Base-by-base conservation (phyloP, 202 grass and related monocot species). In the Elaeis oleifera region DNA sequence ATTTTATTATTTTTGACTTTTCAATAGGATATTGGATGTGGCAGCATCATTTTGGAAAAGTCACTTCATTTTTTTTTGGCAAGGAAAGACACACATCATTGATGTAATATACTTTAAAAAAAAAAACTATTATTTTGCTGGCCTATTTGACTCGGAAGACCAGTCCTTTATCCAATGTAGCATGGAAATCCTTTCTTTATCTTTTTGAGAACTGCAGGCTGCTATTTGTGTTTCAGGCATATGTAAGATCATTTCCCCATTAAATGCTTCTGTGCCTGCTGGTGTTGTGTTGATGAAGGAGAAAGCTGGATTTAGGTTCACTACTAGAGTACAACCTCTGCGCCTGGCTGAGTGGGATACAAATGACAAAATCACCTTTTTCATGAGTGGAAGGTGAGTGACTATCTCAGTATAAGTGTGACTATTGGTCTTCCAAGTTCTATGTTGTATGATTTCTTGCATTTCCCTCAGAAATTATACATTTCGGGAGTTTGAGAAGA, bases 201-300 rank as follows among this genome's bases (percentile, higher is more conserved):
- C 29, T 32, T 32, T 32, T 6, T 32, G 29, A 32, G 29, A 32
- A 32, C 29, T 32, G 29, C 29, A 32, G 29, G 6, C 7, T 64
- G 39, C 39, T 16, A 26, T 24, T 24, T 24, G 16, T 51, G 4
- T 67, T 67, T 67, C 50, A 67, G 64, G 50, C 28, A 67, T 67
- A 67, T 67, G 64, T 24, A 67, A 67, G 50, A 54, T 67, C 25
- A 24, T 67, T 53, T 67, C 50, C 1, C 64, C 64, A 16, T 54
- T 52, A 54, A 11, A 52, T 67, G 24, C 64, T 50, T 29, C 50
- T 26, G 50, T 53, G 20, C 50, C 64, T 54, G 64, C 50, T 67
- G 64, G 64, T 4, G 15, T 67, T 67, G 64, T 67, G 52, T 67
- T 67, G 19, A 32, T 67, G 64, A 54, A 54, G 64, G 64, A 67